Conservation (phyloP, 164 flowering plant species). For the Magnolia kwangsiensis region DNA sequence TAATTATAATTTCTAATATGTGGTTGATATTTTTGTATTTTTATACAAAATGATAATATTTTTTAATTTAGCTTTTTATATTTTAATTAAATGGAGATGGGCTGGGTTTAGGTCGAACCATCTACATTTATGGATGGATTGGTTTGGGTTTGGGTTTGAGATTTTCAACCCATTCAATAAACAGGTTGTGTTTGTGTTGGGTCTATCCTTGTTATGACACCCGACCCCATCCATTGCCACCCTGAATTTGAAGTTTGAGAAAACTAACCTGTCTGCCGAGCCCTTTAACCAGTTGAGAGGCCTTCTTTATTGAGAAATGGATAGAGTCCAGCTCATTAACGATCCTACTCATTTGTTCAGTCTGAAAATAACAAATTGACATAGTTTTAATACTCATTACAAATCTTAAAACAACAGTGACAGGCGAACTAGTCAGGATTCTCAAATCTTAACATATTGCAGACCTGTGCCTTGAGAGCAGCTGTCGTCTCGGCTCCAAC, state of each 20-base stretch:
- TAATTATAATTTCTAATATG: no score
- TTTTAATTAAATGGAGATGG: no score
- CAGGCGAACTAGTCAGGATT: not conserved
- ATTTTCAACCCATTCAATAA: no score
- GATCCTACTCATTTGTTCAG: constrained; percentile 95
- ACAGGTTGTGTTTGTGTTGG: no score
- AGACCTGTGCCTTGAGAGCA: constrained; percentile 88
- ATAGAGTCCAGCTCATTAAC: constrained; percentile 95
- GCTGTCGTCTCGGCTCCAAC: constrained; percentile 93
- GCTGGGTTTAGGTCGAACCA: no score
- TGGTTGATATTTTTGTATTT: no score
- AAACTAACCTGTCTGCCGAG: constrained; percentile 36
- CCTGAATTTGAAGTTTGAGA: not conserved
- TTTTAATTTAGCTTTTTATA: no score
- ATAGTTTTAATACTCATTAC: not conserved
- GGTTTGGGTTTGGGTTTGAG: no score
- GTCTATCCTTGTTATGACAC: no score
- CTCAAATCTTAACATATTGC: constrained; percentile 4
- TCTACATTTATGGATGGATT: no score
- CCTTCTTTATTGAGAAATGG: constrained; percentile 90
- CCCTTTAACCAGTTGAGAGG: constrained; percentile 62
- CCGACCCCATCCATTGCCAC: no score
- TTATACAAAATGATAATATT: no score
- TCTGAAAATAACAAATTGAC: constrained; percentile 37
- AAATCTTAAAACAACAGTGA: not conserved